Percentiles rank a stretch among this genome's conserved stretches.
These are phyloP conservation scores for Ramaria rubella DNA, from an alignment of 768 basidiomycete genomes.

Conservation along the genomic window DNA sequence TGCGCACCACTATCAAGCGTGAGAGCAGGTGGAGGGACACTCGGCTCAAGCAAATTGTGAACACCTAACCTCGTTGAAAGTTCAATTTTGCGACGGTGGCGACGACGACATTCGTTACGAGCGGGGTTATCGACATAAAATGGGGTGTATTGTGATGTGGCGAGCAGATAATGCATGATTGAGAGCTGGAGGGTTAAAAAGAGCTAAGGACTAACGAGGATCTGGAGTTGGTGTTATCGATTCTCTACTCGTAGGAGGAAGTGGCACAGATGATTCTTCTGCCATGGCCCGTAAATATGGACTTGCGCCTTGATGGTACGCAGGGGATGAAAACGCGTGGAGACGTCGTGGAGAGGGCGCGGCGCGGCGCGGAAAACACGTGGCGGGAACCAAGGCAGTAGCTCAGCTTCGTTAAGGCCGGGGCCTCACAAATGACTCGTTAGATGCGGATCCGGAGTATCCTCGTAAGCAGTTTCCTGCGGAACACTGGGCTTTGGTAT, in stretches of 20 bases:
- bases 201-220: constrained; percentile 10
- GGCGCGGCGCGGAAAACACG: constrained; percentile 1
- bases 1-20: constrained; percentile 2
- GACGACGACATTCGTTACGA: constrained; percentile 6
- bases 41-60: not conserved
- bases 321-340: constrained; percentile 2
- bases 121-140: constrained; percentile 3
- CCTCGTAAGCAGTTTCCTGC: too few species aligned
- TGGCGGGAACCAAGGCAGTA: not conserved
- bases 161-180: constrained; percentile 10
- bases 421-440: too few species aligned
- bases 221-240: constrained; percentile 5
- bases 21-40: not conserved
- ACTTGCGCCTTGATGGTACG: not conserved
- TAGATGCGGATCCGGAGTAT: too few species aligned
- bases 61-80: constrained; percentile 6
- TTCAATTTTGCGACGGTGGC: constrained; percentile 7
- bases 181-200: constrained; percentile 4
- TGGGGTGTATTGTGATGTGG: not conserved
- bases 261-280: too few species aligned
- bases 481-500: too few species aligned
- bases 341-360: not conserved
- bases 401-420: too few species aligned
- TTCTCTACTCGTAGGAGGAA: not conserved
- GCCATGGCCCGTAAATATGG: not conserved